Base-by-base conservation (phyloP, 441 rosid species). In the Dalechampia spathulata region DNA sequence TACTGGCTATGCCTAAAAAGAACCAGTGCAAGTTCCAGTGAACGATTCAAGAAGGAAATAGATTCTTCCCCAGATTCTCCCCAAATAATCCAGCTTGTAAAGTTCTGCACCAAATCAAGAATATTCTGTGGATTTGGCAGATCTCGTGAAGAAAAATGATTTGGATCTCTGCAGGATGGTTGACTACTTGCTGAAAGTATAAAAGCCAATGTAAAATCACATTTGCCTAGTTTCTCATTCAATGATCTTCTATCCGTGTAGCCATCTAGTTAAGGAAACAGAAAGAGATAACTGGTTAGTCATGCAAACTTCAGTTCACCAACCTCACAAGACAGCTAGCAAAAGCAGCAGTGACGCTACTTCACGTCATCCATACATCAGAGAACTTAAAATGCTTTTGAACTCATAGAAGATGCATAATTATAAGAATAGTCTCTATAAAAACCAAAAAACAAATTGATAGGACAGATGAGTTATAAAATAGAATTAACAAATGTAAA, bases 81-180 rank as follows among this genome's bases (percentile, higher is more conserved):
- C 87, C 86, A 86, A 49, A 86, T 79, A 53, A 94, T 77, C 97
- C 91, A 86, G 83, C 96, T 83, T 28, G 67, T 76, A 69, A 94
- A 85, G 53, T 70, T 76, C 64, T 65, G 78, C 50, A 78, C 90
- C 52, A 77, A 67, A 77, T 74, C 67, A 68, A 74, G 75, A 53
- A 86, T 71, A 55, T 68, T 76, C 28, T 69, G 75, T 30, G 96
- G 83, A 71, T 69, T 73, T 54, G 86, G 94, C 50, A 94, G 78
- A 79, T 62, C 50, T 51, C 34, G 72, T 30, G 64, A 58, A 67
- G 72, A 64, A 57, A 55, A 46, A 19, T 44, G 59, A 58, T 62
- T 36, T 63, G 57, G 67, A 15, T 67, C 76, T 54, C 69, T 78
- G 62, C 67, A 69, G 64, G 68, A 75, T 56, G 55, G 70, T 37